Evolutionary conservation across 2,329 filamentous ascomycete genomes (phyloP).

Genomic region (Sporothrix variecibatus): DNA sequence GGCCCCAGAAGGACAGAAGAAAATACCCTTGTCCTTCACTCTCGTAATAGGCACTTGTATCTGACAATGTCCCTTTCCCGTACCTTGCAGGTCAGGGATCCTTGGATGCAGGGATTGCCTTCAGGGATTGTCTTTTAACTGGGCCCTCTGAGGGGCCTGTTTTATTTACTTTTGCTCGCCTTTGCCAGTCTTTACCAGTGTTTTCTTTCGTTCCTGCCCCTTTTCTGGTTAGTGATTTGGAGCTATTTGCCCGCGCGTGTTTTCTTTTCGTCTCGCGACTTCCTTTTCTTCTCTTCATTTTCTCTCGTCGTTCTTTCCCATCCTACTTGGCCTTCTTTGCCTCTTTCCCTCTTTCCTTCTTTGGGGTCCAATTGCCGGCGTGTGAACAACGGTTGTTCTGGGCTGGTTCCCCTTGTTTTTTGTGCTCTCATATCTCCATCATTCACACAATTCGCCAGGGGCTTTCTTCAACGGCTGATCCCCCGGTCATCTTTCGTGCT

Average conservation of each 20-base stretch:
- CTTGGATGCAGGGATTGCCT: neutral
- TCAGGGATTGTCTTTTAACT: constrained; percentile 5
- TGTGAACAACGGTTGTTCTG: neutral
- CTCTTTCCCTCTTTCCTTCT: neutral
- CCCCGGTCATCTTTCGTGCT: neutral
- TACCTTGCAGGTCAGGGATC: neutral
- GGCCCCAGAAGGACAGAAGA: neutral
- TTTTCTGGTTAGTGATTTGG: constrained; percentile 5
- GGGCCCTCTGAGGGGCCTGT: neutral
- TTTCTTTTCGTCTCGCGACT: neutral
- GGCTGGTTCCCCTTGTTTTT: neutral
- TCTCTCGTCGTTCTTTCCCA: neutral
- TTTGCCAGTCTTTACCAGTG: neutral
- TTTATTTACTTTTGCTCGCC: neutral
- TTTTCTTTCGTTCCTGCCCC: constrained; percentile 9
- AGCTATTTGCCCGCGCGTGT: neutral
- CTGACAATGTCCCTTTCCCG: constrained; percentile 12
- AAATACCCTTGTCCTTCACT: neutral
- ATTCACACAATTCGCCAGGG: neutral
- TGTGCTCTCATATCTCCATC: neutral
- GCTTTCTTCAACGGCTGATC: constrained; percentile 1
- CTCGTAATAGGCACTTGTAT: constrained; percentile 1
- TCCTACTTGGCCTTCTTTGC: neutral
- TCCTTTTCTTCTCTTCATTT: neutral
- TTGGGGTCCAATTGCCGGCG: constrained; percentile 11